Evolutionary conservation across 371 early-diverging fungal genomes (phyloP), one percentile per base, ranked within the genome.

Genomic region (Mucor lusitanicus): DNA sequence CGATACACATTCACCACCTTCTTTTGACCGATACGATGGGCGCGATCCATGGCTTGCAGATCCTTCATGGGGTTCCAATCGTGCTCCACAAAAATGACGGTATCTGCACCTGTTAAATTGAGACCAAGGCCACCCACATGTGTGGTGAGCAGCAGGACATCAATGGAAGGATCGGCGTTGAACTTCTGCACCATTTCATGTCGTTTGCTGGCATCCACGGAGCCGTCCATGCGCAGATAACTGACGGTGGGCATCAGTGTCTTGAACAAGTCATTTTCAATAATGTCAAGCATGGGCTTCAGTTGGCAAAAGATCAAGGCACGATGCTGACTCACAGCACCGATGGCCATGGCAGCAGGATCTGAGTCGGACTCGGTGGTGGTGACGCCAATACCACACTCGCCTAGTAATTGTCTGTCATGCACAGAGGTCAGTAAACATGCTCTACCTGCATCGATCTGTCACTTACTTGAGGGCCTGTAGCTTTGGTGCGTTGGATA

Each of bases 31-130:
- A 99, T 84, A 59, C 99, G 89, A 78, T 99, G 99, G 0, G 97
- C 98, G 62, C 99, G 91, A 72, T 98, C 99, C 99, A 98, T 99
- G 5, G 99, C 99, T 75, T 99, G 98, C 40, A 94, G 69, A 76
- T 94, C 95, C 72, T 91, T 95, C 91, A 97, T 97, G 2, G 99
- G 99, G 78, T 99, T 99, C 96, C 99, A 99, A 74, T 99, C 99
- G 79, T 99, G 99, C 79, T 99, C 99, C 15, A 98, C 97, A 88
- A 99, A 99, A 33, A 99, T 98, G 7, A 99, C 99, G 2, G 98
- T 99, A 73, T 99, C 99, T 6, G 99, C 99, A 12, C 97, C 97
- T 6, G 99, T 99, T 70, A 99, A 78, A 69, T 99, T 99, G 4
- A 99, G 87, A 3, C 99, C 99, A 9, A 99, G 84, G 3, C 99